Evolutionary conservation across 2,329 filamentous ascomycete species (phyloP).

Genomic region (Phaeosphaeria sp.): DNA sequence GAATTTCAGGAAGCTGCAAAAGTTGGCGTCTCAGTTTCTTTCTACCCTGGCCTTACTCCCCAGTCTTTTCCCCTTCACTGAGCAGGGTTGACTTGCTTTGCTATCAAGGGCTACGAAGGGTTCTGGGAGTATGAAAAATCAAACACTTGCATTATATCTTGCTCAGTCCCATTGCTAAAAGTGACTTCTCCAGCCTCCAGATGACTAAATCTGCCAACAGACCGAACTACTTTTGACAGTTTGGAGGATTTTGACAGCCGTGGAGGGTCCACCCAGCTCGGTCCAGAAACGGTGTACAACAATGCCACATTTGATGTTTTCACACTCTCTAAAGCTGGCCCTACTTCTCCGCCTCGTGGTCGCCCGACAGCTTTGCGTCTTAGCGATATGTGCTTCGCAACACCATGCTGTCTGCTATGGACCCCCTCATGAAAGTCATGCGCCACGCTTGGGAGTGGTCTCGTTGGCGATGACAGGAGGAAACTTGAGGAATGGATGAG

Average conservation of each 20-base stretch:
- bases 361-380: no score
- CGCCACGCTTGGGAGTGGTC: no score
- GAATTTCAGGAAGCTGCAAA: conserved; percentile 5
- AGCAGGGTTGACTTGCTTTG: not conserved
- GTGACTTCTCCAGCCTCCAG: not conserved
- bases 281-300: no score
- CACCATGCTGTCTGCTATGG: no score
- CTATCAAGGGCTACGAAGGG: not conserved
- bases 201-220: not conserved
- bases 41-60: not conserved
- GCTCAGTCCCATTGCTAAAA: not conserved
- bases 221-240: not conserved
- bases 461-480: no score
- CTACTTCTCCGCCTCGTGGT: no score
- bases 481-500: no score
- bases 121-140: not conserved
- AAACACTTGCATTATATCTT: not conserved
- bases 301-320: no score
- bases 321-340: no score
- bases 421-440: no score
- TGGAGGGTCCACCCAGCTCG: no score
- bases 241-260: not conserved
- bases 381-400: no score
- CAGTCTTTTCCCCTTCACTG: not conserved
- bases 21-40: conserved; percentile 3